Evolutionary conservation across 2,329 filamentous ascomycete species (phyloP).

Genomic region (Hirsutella minnesotensis): DNA sequence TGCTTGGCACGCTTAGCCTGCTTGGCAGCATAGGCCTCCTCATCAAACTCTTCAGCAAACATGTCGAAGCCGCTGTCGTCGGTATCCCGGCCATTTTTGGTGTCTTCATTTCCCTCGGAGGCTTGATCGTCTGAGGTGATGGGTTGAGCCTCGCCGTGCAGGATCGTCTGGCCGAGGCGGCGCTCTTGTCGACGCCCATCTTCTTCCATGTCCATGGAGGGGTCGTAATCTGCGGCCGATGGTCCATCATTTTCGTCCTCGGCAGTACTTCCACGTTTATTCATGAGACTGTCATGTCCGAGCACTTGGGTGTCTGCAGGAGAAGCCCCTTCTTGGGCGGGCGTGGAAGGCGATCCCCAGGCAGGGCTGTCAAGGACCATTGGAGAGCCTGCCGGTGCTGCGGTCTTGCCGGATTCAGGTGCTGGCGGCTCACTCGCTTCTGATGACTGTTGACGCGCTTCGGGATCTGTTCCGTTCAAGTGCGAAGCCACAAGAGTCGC

Average conservation of each 20-base stretch:
- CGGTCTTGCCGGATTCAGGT: too few relatives aligned
- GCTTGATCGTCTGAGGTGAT: conserved; percentile 10
- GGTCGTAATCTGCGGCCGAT: conserved; percentile 90
- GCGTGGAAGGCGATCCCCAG: conserved; percentile 30
- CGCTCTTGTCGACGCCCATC: conserved; percentile 61
- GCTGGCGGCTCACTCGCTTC: too few relatives aligned
- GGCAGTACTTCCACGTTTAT: conserved; percentile 36
- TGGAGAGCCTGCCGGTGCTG: conserved; percentile 4
- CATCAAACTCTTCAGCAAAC: conserved; percentile 74
- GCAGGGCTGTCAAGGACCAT: conserved; percentile 18
- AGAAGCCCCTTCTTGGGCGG: conserved; percentile 39
- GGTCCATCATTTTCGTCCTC: conserved; percentile 52
- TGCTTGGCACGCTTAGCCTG: conserved; percentile 32
- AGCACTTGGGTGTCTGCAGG: conserved; percentile 50
- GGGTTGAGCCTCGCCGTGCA: conserved; percentile 31
- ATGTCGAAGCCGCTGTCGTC: conserved; percentile 71
- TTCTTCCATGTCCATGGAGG: conserved; percentile 77
- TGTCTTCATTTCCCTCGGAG: conserved; percentile 14
- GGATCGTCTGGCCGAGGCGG: conserved; percentile 43
- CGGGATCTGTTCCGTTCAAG: conserved; percentile 15
- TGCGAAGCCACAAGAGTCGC: conserved; percentile 42
- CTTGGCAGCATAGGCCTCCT: conserved; percentile 47
- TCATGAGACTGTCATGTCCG: conserved; percentile 57
- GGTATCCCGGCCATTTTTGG: conserved; percentile 34
- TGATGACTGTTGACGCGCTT: conserved; percentile 31